These are phyloP conservation scores for Pichia insulana DNA, from an alignment of 805 yeast species.

Conservation along the genomic window DNA sequence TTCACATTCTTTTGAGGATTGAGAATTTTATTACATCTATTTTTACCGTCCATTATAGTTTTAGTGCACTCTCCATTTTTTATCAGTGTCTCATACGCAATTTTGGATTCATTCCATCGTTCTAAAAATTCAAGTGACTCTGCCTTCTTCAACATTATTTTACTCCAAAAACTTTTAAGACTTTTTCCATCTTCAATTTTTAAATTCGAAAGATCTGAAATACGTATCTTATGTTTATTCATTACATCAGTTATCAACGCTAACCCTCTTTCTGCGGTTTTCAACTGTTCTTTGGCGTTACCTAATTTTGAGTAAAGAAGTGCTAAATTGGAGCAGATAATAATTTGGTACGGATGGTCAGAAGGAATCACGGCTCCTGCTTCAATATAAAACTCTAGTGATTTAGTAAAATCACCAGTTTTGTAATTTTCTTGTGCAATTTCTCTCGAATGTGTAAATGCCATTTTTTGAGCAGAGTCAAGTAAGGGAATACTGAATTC, in stretches of 20 bases:
- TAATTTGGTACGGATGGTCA: constrained; percentile 54
- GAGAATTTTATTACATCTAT: constrained; percentile 62
- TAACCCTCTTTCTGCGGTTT: constrained; percentile 41
- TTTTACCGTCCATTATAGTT: constrained; percentile 66
- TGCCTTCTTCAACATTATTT: constrained; percentile 61
- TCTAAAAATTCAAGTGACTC: constrained; percentile 82
- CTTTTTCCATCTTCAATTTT: constrained; percentile 41
- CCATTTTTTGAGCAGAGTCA: constrained; percentile 19
- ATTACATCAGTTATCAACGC: constrained; percentile 27
- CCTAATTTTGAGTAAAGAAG: constrained; percentile 62
- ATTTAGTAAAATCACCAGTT: constrained; percentile 73
- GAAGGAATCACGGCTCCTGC: constrained; percentile 44
- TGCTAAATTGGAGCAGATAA: constrained; percentile 71
- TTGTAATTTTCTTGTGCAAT: constrained; percentile 59
- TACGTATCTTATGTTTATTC: constrained; percentile 9
- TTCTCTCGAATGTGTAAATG: constrained; percentile 39
- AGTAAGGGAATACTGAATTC: constrained; percentile 15
- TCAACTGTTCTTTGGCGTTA: constrained; percentile 46
- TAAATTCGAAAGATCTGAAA: constrained; percentile 15
- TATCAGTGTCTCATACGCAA: constrained; percentile 51
- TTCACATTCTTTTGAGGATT: constrained; percentile 33
- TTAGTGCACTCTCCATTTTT: constrained; percentile 60
- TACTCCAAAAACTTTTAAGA: constrained; percentile 64
- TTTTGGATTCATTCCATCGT: constrained; percentile 53
- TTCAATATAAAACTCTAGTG: constrained; percentile 51